phyloP scores from a whole-genome alignment of 768 basidiomycete species.

The Pleurotus cornucopiae region DNA sequence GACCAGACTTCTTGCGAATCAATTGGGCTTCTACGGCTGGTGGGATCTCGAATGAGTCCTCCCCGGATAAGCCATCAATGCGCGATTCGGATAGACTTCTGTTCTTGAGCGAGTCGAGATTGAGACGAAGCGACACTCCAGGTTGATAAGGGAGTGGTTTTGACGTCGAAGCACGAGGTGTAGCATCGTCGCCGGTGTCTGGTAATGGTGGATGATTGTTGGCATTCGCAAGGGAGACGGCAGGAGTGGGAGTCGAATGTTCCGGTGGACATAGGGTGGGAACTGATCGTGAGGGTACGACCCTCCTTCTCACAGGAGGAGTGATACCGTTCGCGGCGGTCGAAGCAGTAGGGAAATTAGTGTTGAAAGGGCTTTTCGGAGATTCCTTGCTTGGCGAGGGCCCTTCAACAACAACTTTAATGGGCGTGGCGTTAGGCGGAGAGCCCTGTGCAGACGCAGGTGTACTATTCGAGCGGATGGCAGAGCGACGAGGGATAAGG shows the following conservation, averaged over 20 bases:
- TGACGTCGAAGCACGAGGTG: conserved; percentile 22
- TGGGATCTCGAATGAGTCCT: conserved; percentile 19
- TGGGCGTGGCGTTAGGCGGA: conserved; percentile 11
- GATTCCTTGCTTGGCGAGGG: conserved; percentile 5
- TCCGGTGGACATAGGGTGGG: conserved; percentile 28
- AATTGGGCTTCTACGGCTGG: conserved; percentile 36
- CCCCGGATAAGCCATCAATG: conserved; percentile 10
- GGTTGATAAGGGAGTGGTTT: conserved; percentile 36
- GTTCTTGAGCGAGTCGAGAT: conserved; percentile 19
- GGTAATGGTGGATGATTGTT: conserved; percentile 6
- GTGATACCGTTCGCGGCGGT: conserved; percentile 34
- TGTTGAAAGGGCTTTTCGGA: conserved; percentile 10
- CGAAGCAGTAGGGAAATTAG: conserved; percentile 35
- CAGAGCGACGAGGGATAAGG: conserved; percentile 51
- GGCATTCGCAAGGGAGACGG: conserved; percentile 21
- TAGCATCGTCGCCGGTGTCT: conserved; percentile 19
- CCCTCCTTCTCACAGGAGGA: conserved; percentile 32
- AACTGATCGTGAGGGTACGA: conserved; percentile 25
- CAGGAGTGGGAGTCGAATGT: conserved; percentile 40
- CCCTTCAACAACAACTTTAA: background rate
- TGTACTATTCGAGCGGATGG: conserved; percentile 22
- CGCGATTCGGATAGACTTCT: conserved; percentile 28
- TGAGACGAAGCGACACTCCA: conserved; percentile 31
- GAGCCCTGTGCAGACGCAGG: conserved; percentile 10
- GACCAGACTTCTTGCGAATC: conserved; percentile 90